Conservation (phyloP, 75 land plant species). For the Picea sitchensis region DNA sequence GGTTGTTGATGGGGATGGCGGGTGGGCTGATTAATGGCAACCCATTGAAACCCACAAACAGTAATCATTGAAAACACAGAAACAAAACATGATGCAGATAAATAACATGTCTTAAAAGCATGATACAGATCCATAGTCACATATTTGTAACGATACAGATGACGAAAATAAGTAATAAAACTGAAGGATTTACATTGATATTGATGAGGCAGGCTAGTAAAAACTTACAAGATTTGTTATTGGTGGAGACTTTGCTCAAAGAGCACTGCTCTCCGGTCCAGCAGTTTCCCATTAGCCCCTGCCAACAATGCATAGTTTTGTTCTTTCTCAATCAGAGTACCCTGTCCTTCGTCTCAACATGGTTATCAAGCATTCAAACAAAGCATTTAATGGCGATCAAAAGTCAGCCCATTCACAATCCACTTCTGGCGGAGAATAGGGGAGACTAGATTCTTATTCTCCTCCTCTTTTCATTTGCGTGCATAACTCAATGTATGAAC, state of each 20-base stretch:
- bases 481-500: too few species aligned
- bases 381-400: background rate
- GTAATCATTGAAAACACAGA: background rate
- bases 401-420: background rate
- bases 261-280: constrained; percentile 3
- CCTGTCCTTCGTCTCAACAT: background rate
- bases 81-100: background rate
- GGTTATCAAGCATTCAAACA: background rate
- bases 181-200: background rate
- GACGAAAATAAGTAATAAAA: background rate
- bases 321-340: background rate
- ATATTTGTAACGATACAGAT: background rate
- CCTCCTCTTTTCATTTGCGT: too few species aligned
- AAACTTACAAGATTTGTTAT: background rate
- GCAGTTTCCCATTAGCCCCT: background rate
- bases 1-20: too few species aligned
- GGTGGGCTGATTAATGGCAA: background rate
- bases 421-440: too few species aligned
- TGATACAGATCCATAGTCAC: too few species aligned
- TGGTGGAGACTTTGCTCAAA: background rate
- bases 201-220: background rate
- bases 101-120: background rate
- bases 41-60: background rate
- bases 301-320: background rate
- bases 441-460: too few species aligned